Conservation (phyloP, 208 protist genomes). For the Endotrypanum monterogeii region DNA sequence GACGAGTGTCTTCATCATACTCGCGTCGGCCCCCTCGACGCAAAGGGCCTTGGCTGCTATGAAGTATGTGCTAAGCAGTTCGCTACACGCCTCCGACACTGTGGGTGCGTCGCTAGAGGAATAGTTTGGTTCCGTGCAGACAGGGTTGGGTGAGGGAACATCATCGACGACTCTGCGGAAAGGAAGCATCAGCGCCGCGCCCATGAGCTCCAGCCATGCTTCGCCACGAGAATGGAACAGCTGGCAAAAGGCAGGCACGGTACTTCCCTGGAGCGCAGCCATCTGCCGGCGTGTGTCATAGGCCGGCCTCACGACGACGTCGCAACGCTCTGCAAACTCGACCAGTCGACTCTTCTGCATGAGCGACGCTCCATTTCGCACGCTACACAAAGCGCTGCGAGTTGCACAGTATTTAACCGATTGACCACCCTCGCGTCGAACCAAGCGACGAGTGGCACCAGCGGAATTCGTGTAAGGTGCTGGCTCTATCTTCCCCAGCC, state of each 20-base stretch:
- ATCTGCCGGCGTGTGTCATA: slow-evolving; percentile 28
- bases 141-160: background rate
- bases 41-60: slow-evolving; percentile 60
- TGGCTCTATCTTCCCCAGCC: background rate
- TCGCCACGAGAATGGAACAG: slow-evolving; percentile 23
- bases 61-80: slow-evolving; percentile 75
- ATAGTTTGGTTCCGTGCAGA: background rate
- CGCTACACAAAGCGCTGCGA: slow-evolving; percentile 38
- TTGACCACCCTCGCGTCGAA: slow-evolving; percentile 73
- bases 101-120: slow-evolving; percentile 24
- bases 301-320: slow-evolving; percentile 58
- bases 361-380: slow-evolving; percentile 37
- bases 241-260: slow-evolving; percentile 5
- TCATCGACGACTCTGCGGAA: background rate
- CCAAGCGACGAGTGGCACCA: slow-evolving; percentile 27
- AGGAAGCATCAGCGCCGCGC: slow-evolving; percentile 19
- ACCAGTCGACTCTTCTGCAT: slow-evolving; percentile 49
- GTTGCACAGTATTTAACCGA: slow-evolving; percentile 41
- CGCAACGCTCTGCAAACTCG: slow-evolving; percentile 62
- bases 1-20: slow-evolving; percentile 77
- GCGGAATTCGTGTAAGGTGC: slow-evolving; percentile 4
- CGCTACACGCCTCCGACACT: slow-evolving; percentile 49
- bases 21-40: slow-evolving; percentile 49
- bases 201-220: slow-evolving; percentile 47
- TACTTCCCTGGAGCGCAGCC: slow-evolving; percentile 14